Base-by-base conservation (phyloP, 768 basidiomycete species). In the Rhizopogon rudus region DNA sequence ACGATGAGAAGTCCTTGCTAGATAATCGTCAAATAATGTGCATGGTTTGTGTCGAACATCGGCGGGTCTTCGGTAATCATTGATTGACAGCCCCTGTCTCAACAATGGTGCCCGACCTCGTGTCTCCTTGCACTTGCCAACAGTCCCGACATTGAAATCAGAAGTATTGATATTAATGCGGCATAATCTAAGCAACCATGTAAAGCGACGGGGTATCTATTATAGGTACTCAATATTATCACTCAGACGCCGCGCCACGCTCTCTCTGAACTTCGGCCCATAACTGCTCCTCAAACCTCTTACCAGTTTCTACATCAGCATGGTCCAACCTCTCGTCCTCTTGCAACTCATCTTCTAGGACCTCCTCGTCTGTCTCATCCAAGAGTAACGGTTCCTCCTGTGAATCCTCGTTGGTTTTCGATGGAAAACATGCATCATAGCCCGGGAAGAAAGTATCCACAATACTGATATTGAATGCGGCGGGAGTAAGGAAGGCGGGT, bases 271-370 rank as follows among this genome's bases (percentile, higher is more conserved):
- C 53, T 9, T 56, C 53, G 0, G 31, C 62, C 81, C 79, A 82
- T 25, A 81, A 65, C n/a, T 54, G 37, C 14, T 61, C 58, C 65
- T 84, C 80, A 51, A 75, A 72, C 20, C 52, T 56, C 33, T 55
- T 61, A 22, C 72, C 75, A 13, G 58, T 37, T 29, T 55, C 56
- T 33, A 54, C 45, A 56, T 83, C 81, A 51, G 43, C 39, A 28
- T 62, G 51, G 35, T 84, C 77, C 44, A 78, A 60, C 20, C 62
- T 60, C 6, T 64, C 71, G 31, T 84, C 83, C 7, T 77, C 77
- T 20, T 63, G 51, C 46, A 82, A 58, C 60, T 79, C 81, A 1
- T 54, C 61, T 16, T 56, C 57, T 40, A 81, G 52, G 22, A 60
- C 69, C 16, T 70, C 71, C 17, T 73, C 70, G 51, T 82, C 75